Conservation (phyloP, 306 rosid genomes). For the Inga laurina region DNA sequence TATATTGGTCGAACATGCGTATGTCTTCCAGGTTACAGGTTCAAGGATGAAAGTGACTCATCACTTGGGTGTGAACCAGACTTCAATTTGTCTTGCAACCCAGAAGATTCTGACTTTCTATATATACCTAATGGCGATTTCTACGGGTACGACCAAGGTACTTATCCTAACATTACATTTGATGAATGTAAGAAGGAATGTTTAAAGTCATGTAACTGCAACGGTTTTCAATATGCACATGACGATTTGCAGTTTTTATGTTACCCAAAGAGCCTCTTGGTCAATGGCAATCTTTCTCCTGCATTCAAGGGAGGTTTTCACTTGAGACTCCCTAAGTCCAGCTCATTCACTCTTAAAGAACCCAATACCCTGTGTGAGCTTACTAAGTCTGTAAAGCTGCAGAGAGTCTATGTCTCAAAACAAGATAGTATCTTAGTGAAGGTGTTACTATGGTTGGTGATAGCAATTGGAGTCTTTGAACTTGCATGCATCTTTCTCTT, state of each 20-base stretch:
- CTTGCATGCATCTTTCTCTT: background rate
- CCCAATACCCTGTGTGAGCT: background rate
- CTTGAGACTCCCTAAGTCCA: background rate
- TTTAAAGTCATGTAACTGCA: constrained; percentile 9
- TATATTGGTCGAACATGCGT: background rate
- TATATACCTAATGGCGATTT: constrained; percentile 9
- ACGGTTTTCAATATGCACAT: background rate
- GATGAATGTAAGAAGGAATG: constrained; percentile 33
- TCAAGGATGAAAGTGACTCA: background rate
- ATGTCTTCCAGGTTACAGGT: background rate
- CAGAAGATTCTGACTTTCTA: constrained; percentile 1
- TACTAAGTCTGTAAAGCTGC: background rate
- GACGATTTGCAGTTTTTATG: background rate
- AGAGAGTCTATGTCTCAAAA: background rate
- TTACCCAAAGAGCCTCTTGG: background rate
- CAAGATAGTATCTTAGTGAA: background rate
- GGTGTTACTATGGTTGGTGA: background rate
- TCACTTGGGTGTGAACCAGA: background rate
- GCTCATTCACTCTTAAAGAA: background rate
- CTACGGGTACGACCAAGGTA: constrained; percentile 33
- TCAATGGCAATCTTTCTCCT: background rate
- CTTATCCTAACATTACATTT: background rate
- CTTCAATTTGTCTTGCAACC: background rate
- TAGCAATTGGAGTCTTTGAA: background rate
- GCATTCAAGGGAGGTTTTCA: background rate